A percentile compares a stretch with the other conserved stretches of the same genome.
Evolutionary conservation across 2,329 filamentous ascomycete species (phyloP).

Genomic region (Esteya vermicola): DNA sequence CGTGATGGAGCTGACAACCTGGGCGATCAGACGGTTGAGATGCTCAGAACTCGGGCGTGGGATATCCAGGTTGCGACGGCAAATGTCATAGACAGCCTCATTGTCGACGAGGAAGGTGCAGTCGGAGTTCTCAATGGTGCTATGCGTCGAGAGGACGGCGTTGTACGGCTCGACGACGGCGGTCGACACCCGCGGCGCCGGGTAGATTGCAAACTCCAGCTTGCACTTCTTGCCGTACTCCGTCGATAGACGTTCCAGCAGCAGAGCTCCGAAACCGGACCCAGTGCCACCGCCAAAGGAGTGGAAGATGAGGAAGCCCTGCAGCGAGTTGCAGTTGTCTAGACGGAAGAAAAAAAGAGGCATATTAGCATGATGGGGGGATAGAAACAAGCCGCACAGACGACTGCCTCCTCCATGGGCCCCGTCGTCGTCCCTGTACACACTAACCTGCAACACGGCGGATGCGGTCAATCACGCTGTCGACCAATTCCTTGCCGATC

Average conservation of each 20-base stretch:
- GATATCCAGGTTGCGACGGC: constrained; percentile 57
- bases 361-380: too few relatives aligned
- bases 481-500: constrained; percentile 63
- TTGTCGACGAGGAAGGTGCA: constrained; percentile 67
- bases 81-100: constrained; percentile 63
- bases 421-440: not conserved
- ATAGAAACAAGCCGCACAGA: too few relatives aligned
- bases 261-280: constrained; percentile 57
- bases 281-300: constrained; percentile 61
- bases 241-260: constrained; percentile 58
- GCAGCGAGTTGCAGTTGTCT: constrained; percentile 62
- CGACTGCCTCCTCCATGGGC: too few relatives aligned
- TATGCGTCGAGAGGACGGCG: constrained; percentile 58
- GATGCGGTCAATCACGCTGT: constrained; percentile 54
- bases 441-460: constrained; percentile 52
- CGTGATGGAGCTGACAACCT: constrained; percentile 63
- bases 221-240: constrained; percentile 68
- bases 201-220: constrained; percentile 62
- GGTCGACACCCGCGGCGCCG: constrained; percentile 54
- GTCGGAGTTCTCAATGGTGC: constrained; percentile 65
- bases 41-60: constrained; percentile 56
- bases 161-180: constrained; percentile 64
- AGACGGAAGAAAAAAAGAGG: not conserved
- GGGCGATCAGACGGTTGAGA: constrained; percentile 58
- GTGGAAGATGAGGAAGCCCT: constrained; percentile 63